Evolutionary conservation across 2,329 filamentous ascomycete species (phyloP).

Genomic region (Trichoderma oligosporum): DNA sequence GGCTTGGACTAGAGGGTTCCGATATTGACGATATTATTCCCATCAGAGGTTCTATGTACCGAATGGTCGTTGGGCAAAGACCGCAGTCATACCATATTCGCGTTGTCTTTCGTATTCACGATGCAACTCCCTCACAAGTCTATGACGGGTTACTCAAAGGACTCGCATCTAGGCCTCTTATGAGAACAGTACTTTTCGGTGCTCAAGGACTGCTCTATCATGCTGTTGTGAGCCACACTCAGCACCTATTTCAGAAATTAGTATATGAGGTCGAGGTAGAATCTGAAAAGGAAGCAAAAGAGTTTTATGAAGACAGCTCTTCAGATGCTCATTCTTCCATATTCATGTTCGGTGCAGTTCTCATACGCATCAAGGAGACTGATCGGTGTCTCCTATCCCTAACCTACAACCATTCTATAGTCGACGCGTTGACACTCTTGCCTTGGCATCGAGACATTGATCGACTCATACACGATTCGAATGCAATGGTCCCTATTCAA

Average conservation of each 20-base stretch:
- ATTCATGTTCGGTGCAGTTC: slow-evolving; percentile 32
- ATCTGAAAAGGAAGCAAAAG: slow-evolving; percentile 24
- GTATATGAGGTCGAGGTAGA: slow-evolving; percentile 26
- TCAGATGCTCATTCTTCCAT: slow-evolving; percentile 22
- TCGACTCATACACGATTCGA: slow-evolving; percentile 27
- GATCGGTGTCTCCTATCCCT: slow-evolving; percentile 26
- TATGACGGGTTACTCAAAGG: slow-evolving; percentile 29
- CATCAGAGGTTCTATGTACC: slow-evolving; percentile 30
- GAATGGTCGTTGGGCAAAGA: slow-evolving; percentile 31
- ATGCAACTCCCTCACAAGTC: slow-evolving; percentile 24
- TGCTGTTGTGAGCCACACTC: slow-evolving; percentile 25
- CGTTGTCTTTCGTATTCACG: slow-evolving; percentile 30
- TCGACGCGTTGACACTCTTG: slow-evolving; percentile 35
- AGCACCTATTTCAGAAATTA: slow-evolving; percentile 27
- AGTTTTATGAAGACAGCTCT: slow-evolving; percentile 24
- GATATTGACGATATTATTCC: slow-evolving; percentile 31
- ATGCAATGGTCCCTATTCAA: slow-evolving; percentile 21
- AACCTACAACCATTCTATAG: slow-evolving; percentile 35
- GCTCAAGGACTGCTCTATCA: slow-evolving; percentile 27
- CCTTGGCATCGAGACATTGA: slow-evolving; percentile 35
- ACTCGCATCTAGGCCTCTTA: slow-evolving; percentile 28
- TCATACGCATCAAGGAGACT: slow-evolving; percentile 25
- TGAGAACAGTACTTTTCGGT: slow-evolving; percentile 30
- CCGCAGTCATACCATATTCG: slow-evolving; percentile 36
- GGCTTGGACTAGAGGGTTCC: slow-evolving; percentile 23